Percentiles rank a stretch among this genome's conserved stretches.
Evolutionary conservation across 768 basidiomycete species (phyloP).

Genomic region (Suillus cothurnatus): DNA sequence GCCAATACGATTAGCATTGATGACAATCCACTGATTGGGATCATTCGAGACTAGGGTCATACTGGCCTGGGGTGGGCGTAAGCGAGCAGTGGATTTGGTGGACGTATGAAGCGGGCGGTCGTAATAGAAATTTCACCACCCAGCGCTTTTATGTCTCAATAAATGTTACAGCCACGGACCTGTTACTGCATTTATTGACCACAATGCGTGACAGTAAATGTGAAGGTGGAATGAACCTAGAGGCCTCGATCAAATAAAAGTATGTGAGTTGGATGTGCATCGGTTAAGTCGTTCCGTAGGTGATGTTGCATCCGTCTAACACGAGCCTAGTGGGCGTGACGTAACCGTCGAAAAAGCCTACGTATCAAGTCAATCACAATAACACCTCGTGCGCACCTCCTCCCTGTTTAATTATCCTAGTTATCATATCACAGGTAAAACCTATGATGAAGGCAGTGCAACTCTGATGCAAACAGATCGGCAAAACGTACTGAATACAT

Average conservation of each 20-base stretch:
- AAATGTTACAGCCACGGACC: not conserved
- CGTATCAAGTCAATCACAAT: not conserved
- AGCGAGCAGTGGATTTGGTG: not conserved
- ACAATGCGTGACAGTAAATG: not conserved
- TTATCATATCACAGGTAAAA: not conserved
- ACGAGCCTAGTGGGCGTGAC: not conserved
- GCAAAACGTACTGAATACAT: not conserved
- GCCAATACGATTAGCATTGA: not conserved
- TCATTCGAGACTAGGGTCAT: not conserved
- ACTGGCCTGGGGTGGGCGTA: not conserved
- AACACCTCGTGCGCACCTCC: not conserved
- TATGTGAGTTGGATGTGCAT: not conserved
- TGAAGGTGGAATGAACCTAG: not conserved
- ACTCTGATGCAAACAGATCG: not conserved
- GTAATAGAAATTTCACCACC: not conserved
- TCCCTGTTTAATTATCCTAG: not conserved
- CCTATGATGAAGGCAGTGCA: not conserved
- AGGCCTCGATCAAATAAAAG: not conserved
- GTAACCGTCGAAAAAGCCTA: not conserved
- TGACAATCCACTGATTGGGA: not conserved
- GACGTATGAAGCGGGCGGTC: not conserved
- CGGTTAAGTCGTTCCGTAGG: not conserved
- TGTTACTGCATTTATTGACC: not conserved
- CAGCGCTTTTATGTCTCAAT: not conserved
- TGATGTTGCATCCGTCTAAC: not conserved